Percentiles rank a stretch among this genome's conserved stretches.
Conservation (phyloP, 768 basidiomycete species). For the Boletus subcaerulescens region DNA sequence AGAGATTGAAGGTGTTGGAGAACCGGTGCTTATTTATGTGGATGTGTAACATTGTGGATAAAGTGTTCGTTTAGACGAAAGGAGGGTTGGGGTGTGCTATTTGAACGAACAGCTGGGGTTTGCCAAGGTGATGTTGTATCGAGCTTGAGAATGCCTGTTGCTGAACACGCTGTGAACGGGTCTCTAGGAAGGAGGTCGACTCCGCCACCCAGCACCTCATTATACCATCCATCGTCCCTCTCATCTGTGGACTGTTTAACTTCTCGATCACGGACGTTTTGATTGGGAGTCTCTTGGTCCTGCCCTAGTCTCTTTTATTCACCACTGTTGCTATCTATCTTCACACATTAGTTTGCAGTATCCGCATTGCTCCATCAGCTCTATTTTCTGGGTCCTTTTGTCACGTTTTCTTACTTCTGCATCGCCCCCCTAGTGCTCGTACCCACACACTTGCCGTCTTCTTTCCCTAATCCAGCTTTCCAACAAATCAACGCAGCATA, state of each 20-base stretch:
- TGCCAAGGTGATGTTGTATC: conserved; percentile 31
- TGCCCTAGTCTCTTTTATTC: conserved; percentile 15
- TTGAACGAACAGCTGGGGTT: conserved; percentile 10
- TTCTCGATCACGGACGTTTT: conserved; percentile 13
- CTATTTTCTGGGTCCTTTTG: conserved; percentile 24
- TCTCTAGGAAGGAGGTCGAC: conserved; percentile 17
- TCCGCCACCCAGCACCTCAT: conserved; percentile 15
- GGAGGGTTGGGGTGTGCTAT: conserved; percentile 13
- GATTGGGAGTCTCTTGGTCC: conserved; percentile 22
- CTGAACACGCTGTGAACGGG: conserved; percentile 21
- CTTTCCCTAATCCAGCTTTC: conserved; percentile 11
- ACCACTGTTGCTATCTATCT: conserved; percentile 25
- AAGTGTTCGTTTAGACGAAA: conserved; percentile 18
- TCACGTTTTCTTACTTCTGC: conserved; percentile 21
- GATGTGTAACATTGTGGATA: conserved; percentile 46
- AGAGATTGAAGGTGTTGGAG: conserved; percentile 95
- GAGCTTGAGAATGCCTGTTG: conserved; percentile 13
- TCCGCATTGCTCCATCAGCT: conserved; percentile 21
- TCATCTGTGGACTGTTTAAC: conserved; percentile 16
- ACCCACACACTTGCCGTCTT: conserved; percentile 15
- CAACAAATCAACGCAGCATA: conserved; percentile 21
- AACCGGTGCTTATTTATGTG: conserved; percentile 92
- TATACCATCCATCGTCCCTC: conserved; percentile 17
- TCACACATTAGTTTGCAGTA: conserved; percentile 24
- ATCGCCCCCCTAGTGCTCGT: conserved; percentile 23